Conservation (phyloP, 192 early-diverging fungal species). For the Dissophora ornata region DNA sequence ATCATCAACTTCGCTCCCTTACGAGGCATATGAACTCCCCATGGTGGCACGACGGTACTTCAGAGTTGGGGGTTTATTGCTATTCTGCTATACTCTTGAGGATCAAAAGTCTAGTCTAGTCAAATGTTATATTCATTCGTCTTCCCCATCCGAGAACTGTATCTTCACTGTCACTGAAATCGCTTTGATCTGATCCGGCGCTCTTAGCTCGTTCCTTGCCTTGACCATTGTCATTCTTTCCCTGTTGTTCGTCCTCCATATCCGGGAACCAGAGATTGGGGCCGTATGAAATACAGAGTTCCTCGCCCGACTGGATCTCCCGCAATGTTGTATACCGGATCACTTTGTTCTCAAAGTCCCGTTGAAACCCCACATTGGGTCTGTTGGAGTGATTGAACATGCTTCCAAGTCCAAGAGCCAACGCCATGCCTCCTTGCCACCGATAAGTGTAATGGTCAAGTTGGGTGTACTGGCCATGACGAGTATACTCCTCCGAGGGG, state of each 20-base stretch:
- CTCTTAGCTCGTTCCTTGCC: background rate
- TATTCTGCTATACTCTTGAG: no score
- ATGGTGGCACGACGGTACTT: no score
- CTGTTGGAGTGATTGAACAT: conserved; percentile 73
- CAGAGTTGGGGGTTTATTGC: no score
- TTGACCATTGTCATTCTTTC: background rate
- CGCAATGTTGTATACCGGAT: conserved; percentile 67
- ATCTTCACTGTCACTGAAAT: conserved; percentile 39
- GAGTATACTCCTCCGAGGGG: conserved; percentile 61
- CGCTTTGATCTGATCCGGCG: background rate
- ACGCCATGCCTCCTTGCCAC: conserved; percentile 68
- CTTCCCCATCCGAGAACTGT: conserved; percentile 22
- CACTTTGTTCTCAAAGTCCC: conserved; percentile 64
- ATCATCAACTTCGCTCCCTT: no score
- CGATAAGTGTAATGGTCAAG: conserved; percentile 76
- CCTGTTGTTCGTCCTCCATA: conserved; percentile 28
- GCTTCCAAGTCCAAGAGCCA: conserved; percentile 73
- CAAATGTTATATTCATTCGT: no score
- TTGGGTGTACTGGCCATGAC: conserved; percentile 67
- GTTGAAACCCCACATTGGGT: conserved; percentile 71
- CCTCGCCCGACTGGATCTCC: conserved; percentile 65
- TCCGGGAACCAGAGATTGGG: conserved; percentile 73
- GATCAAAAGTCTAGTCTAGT: no score
- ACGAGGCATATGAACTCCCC: no score
- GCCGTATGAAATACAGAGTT: conserved; percentile 76